A percentile compares a stretch with the other conserved stretches of the same genome.
phyloP scores from a whole-genome alignment of 2,329 filamentous ascomycete genomes.

The Didymella segeticola region DNA sequence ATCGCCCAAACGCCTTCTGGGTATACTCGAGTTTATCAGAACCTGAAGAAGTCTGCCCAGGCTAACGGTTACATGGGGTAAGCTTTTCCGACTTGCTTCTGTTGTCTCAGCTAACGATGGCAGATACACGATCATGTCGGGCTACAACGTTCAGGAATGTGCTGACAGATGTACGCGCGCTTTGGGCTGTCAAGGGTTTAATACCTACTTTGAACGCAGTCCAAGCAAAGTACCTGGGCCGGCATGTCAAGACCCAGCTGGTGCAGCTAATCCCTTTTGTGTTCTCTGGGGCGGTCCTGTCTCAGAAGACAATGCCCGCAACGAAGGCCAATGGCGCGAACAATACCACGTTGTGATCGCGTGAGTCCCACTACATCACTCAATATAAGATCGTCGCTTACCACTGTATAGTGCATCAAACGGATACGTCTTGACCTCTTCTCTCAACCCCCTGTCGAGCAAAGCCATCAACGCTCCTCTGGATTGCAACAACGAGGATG shows the following conservation, averaged over 20 bases:
- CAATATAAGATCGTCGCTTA: too few species aligned
- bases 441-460: background rate
- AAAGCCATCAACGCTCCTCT: slow-evolving; percentile 9
- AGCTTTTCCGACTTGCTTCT: background rate
- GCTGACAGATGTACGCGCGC: background rate
- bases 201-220: slow-evolving; percentile 7
- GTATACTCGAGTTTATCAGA: background rate
- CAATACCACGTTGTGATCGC: slow-evolving; percentile 6
- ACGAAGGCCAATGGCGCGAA: slow-evolving; percentile 4
- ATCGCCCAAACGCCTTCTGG: background rate
- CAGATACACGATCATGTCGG: slow-evolving; percentile 1
- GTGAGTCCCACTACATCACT: too few species aligned
- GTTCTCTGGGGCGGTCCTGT: slow-evolving; percentile 1
- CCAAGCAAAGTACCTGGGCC: background rate
- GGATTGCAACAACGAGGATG: slow-evolving; percentile 3
- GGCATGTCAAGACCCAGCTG: background rate
- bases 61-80: slow-evolving; percentile 7
- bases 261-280: background rate
- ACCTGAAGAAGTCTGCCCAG: background rate
- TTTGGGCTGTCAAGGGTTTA: background rate
- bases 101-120: background rate
- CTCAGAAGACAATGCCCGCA: background rate
- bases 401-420: too few species aligned
- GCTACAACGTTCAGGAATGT: slow-evolving; percentile 1
- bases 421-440: background rate